Evolutionary conservation across 306 rosid species (phyloP), one percentile per base, ranked within the genome.

Genomic region (Bauhinia variegata): DNA sequence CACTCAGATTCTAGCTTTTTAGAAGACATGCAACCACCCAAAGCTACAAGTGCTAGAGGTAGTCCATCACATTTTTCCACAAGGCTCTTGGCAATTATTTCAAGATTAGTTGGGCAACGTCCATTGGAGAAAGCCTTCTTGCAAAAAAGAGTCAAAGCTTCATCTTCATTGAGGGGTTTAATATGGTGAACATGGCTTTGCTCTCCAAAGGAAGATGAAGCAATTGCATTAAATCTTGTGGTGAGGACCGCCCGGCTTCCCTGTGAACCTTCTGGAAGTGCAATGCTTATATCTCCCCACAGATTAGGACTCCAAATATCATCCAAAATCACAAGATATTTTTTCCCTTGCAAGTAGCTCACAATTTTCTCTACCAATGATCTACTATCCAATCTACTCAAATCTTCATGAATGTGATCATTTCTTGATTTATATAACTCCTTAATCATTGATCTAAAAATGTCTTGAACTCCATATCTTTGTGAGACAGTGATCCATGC

Each of bases 41-140:
- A 30, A 28, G 60, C 38, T 10, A 12, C 60, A 9, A 54, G 14
- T 9, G 60, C 60, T 23, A 54, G 60, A 30, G 60, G 60, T 30
- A 54, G 39, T 12, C 60, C 60, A 12, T 6, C 11, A 0, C 60
- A 54, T 30, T 13, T 54, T 4, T 1, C 38, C 12, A 54, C 60
- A 31, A 54, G 60, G 10, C 12, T 14, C 36, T 7, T 0, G 2
- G 60, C 41, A 10, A 30, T 17, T 13, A 0, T 2, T 54, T 54
- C 8, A 6, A 0, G 39, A 6, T 6, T 30, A 0, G 0, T 3
- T 1, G 60, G 60, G 30, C 60, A 54, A 0, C 4, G 1, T 54
- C 39, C n/a, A 54, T 28, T 31, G 8, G 18, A 11, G 38, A 54
- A 54, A 5, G 60, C 60, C 9, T 54, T 31, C 16, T 10, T 54